These are phyloP conservation scores for Clarireedia homoeocarpa DNA, from an alignment of 2,329 filamentous ascomycete species.

Conservation along the genomic window DNA sequence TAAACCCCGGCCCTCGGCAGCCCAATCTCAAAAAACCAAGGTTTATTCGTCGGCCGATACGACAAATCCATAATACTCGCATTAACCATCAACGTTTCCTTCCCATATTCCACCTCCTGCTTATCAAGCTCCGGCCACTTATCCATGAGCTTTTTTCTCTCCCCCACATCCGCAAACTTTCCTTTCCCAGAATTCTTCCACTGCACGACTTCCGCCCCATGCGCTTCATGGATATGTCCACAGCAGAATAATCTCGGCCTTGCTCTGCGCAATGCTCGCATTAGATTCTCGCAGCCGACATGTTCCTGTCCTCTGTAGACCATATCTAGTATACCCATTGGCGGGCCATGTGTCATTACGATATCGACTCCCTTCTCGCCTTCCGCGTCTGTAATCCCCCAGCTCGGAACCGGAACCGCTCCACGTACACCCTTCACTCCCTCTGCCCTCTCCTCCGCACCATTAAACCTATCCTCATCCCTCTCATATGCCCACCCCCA, in stretches of 20 bases:
- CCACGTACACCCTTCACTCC: slow-evolving; percentile 15
- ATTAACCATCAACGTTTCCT: slow-evolving; percentile 39
- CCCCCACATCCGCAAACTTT: neutral
- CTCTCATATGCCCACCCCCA: slow-evolving; percentile 28
- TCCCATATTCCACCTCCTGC: slow-evolving; percentile 1
- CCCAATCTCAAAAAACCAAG: slow-evolving; percentile 33
- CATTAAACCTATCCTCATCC: slow-evolving; percentile 26
- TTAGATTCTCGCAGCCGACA: slow-evolving; percentile 45
- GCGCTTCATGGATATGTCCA: slow-evolving; percentile 54
- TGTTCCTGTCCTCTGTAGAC: slow-evolving; percentile 6
- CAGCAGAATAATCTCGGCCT: slow-evolving; percentile 51
- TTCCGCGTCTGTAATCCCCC: neutral
- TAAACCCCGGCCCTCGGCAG: neutral
- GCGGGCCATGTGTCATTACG: slow-evolving; percentile 55
- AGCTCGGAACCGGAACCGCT: slow-evolving; percentile 15
- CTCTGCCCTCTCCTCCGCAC: slow-evolving; percentile 7
- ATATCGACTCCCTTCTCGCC: slow-evolving; percentile 36
- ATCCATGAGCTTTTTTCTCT: neutral
- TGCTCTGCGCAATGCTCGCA: slow-evolving; percentile 41
- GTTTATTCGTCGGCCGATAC: slow-evolving; percentile 37
- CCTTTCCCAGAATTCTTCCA: slow-evolving; percentile 36
- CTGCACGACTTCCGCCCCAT: slow-evolving; percentile 45
- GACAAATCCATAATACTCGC: slow-evolving; percentile 42
- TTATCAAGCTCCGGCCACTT: neutral
- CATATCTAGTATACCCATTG: slow-evolving; percentile 41